Percentiles rank a stretch among this genome's conserved stretches.
These are phyloP conservation scores for Iberis pinnata DNA, from an alignment of 345 rosid species.

Conservation along the genomic window DNA sequence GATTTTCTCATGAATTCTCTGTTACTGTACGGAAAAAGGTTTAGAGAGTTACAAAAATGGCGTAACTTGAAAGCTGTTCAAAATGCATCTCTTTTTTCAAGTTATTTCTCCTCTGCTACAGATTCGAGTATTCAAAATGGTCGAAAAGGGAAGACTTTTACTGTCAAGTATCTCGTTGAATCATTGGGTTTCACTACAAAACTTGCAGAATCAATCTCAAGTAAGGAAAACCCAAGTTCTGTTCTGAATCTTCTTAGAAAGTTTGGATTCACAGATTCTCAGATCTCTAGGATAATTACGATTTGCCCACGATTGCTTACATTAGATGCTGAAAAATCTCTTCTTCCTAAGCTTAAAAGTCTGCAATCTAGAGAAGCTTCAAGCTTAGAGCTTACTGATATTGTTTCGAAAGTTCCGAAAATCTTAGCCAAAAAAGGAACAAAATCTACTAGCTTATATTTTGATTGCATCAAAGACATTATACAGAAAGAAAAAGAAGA, in stretches of 20 bases:
- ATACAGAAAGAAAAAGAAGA: slow-evolving; percentile 5
- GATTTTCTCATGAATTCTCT: slow-evolving; percentile 21
- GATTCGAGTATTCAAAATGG: background rate
- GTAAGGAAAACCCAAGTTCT: slow-evolving; percentile 3
- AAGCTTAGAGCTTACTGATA: background rate
- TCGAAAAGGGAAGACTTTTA: background rate
- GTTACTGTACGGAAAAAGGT: slow-evolving; percentile 5
- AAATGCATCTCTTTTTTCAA: background rate
- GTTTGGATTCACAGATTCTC: slow-evolving; percentile 25
- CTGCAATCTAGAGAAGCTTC: slow-evolving; percentile 28
- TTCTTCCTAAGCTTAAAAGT: slow-evolving; percentile 30
- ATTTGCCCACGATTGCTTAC: slow-evolving; percentile 19
- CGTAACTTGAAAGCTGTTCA: slow-evolving; percentile 8
- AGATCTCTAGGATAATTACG: slow-evolving; percentile 13
- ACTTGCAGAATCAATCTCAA: slow-evolving; percentile 9
- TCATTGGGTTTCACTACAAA: slow-evolving; percentile 22
- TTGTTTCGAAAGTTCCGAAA: slow-evolving; percentile 7
- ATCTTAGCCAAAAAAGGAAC: slow-evolving; percentile 11
- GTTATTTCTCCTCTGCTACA: slow-evolving; percentile 7
- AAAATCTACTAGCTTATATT: background rate
- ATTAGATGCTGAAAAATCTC: slow-evolving; percentile 1
- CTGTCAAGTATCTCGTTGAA: background rate
- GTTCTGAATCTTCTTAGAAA: slow-evolving; percentile 16
- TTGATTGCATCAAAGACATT: slow-evolving; percentile 17
- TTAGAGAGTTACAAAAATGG: background rate